These are phyloP conservation scores for Myotisia sp. DNA, from an alignment of 2,329 filamentous ascomycete species.

Conservation along the genomic window DNA sequence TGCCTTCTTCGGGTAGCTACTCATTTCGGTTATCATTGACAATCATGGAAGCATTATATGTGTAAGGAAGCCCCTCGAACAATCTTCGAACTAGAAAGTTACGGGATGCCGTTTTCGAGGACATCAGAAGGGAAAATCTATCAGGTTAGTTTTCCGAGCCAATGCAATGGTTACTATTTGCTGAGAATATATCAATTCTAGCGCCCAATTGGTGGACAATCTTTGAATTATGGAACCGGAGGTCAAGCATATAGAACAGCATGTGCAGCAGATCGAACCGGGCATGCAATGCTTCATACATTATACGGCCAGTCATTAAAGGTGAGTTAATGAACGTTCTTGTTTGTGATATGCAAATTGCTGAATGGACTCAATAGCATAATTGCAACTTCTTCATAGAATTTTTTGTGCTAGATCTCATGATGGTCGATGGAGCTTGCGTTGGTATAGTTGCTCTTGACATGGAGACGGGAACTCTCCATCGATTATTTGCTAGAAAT, in stretches of 20 bases:
- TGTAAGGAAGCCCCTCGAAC: conserved; percentile 83
- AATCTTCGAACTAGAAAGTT: conserved; percentile 91
- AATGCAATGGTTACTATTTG: background rate
- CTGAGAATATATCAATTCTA: no score
- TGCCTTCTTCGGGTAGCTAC: no score
- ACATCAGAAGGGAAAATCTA: conserved; percentile 61
- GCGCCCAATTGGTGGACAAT: conserved; percentile 82
- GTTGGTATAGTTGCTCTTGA: conserved; percentile 82
- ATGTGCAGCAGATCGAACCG: conserved; percentile 78
- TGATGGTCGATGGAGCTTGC: conserved; percentile 84
- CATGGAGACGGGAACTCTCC: conserved; percentile 81
- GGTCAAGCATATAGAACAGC: conserved; percentile 73
- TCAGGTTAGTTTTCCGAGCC: conserved; percentile 5
- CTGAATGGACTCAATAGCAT: conserved; percentile 33
- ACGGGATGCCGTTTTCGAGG: conserved; percentile 83
- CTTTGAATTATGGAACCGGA: conserved; percentile 73
- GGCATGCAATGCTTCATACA: conserved; percentile 80
- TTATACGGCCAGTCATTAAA: conserved; percentile 80
- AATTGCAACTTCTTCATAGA: conserved; percentile 96
- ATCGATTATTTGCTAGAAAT: conserved; percentile 78
- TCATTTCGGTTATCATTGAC: no score
- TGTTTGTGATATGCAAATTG: conserved; percentile 1
- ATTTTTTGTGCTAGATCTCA: conserved; percentile 78
- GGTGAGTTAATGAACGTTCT: conserved; percentile 10
- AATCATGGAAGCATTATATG: conserved; percentile 61